Evolutionary conservation across 352 stramenopile species (phyloP).

Genomic region (Globisporangium paroecandrum): DNA sequence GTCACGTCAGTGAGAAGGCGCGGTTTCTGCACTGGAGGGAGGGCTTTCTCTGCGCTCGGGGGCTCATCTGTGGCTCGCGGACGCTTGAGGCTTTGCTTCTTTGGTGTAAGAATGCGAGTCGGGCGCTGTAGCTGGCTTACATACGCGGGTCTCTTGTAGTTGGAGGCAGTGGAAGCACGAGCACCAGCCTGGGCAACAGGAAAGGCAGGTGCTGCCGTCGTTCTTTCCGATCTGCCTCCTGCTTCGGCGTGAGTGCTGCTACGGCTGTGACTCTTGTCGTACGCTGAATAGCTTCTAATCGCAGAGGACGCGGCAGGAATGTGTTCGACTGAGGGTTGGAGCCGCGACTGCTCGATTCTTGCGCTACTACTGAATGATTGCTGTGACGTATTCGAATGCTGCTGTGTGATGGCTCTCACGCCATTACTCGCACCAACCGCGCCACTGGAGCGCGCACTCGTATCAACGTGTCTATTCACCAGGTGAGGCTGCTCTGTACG

Average conservation of each 20-base stretch:
- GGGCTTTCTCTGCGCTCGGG: constrained; percentile 47
- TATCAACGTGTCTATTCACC: not conserved
- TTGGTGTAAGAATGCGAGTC: constrained; percentile 43
- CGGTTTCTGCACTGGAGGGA: constrained; percentile 39
- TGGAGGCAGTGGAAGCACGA: constrained; percentile 21
- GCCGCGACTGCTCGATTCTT: not conserved
- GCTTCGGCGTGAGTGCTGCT: not conserved
- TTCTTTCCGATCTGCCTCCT: not conserved
- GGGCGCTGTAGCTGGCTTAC: constrained; percentile 47
- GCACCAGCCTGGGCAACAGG: not conserved
- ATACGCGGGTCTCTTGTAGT: constrained; percentile 12
- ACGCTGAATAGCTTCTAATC: not conserved
- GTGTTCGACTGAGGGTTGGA: not conserved
- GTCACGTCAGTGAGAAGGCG: constrained; percentile 33
- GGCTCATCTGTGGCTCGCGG: constrained; percentile 31
- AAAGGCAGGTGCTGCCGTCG: not conserved
- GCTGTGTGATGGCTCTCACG: not conserved
- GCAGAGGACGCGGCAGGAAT: not conserved
- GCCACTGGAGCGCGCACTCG: not conserved
- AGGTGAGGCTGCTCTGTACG: constrained; percentile 18
- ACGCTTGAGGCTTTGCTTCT: constrained; percentile 59
- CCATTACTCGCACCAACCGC: not conserved
- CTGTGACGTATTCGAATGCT: not conserved
- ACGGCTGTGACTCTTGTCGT: not conserved
- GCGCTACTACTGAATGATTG: not conserved